Conservation (phyloP, 768 basidiomycete species). For the Kwoniella botswanensis region DNA sequence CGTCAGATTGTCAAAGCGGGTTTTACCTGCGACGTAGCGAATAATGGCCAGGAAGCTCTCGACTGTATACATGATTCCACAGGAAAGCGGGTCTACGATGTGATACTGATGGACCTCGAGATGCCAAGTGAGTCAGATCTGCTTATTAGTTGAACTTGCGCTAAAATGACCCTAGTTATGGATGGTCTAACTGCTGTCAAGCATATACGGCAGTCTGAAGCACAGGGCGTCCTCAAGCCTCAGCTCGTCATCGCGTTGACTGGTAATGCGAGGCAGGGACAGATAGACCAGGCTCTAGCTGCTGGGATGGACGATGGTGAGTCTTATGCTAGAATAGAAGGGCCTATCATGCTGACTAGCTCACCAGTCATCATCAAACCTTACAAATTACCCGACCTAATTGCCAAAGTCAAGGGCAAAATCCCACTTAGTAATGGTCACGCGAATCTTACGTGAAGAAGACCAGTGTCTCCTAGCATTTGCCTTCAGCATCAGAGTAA, state of each 20-base stretch:
- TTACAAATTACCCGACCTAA: constrained; percentile 28
- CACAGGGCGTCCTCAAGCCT: constrained; percentile 13
- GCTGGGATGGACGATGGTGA: constrained; percentile 50
- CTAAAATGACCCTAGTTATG: constrained; percentile 31
- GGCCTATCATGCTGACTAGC: neutral
- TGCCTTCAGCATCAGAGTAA: too few relatives aligned
- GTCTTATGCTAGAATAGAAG: neutral
- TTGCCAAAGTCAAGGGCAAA: constrained; percentile 16
- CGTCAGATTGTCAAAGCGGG: constrained; percentile 41
- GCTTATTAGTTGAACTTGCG: neutral
- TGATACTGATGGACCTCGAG: constrained; percentile 42
- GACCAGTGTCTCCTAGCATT: too few relatives aligned
- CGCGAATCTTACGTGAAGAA: neutral
- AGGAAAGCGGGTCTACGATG: constrained; percentile 27
- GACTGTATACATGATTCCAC: constrained; percentile 20
- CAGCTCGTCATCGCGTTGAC: constrained; percentile 46
- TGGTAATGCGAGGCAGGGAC: constrained; percentile 49
- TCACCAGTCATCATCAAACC: constrained; percentile 41
- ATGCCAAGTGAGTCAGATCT: constrained; percentile 36
- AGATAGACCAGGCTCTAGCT: constrained; percentile 46
- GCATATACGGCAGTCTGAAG: constrained; percentile 33
- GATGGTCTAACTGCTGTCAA: constrained; percentile 44
- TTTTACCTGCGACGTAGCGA: constrained; percentile 34
- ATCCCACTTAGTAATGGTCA: neutral
- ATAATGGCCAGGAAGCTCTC: constrained; percentile 40